Evolutionary conservation across 352 stramenopile genomes (phyloP), one percentile per base, ranked within the genome.

Genomic region (Pythium phragmitis): DNA sequence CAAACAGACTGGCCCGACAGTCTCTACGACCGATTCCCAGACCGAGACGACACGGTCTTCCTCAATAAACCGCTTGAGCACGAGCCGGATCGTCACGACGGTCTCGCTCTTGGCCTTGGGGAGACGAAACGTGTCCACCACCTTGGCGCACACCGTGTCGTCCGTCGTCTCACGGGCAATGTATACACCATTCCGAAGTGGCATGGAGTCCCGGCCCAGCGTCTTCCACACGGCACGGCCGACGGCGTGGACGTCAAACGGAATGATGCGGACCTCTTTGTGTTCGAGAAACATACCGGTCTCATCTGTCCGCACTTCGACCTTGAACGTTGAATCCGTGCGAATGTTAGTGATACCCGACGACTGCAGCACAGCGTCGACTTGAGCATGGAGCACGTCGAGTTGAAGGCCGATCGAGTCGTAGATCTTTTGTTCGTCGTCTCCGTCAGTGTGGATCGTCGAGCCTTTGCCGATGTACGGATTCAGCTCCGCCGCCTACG

Each of bases 121-220:
- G 37, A 82, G 57, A 14, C 65, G 67, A 17, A 82, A 65, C 21
- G 71, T 80, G 36, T 74, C 77, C 13, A 85, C 73, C 14, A 74
- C 60, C 56, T 85, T 85, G 17, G 74, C 76, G n/a, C 60, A 68
- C 12, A 85, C 75, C 12, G 60, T 70, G 63, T 82, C 67, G 1
- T 65, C 60, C 17, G 60, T 69, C 4, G 52, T 16, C 13, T 76
- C 66, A 1, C 74, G 67, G 17, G 56, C 42, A 37, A 77, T 70
- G 54, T 82, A 85, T 14, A 74, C 69, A 6, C 76, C 76, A 28
- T 75, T 73, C 1, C 62, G 65, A 2, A 85, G 64, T 51, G 76
- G 75, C 36, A 80, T 65, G 19, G 68, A 60, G 17, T 64, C 55
- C 5, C 63, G 56, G 3, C 57, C 36, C 9, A 65, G 49, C 14